Evolutionary conservation across 1,284 basidiomycete species (phyloP).

Genomic region (Ustilago shanxiensis): DNA sequence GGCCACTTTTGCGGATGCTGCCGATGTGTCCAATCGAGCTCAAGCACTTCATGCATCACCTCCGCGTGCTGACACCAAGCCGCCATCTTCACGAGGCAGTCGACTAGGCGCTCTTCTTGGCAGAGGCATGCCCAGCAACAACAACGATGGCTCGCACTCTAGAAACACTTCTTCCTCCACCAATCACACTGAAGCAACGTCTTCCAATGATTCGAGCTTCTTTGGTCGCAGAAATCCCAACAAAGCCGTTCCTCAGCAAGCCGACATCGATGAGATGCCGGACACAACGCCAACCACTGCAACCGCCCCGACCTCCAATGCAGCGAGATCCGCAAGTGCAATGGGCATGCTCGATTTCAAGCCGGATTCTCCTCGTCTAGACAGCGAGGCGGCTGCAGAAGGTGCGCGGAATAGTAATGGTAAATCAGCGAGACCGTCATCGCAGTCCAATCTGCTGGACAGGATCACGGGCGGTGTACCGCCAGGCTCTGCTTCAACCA

Average conservation of each 20-base stretch:
- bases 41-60: constrained; percentile 22
- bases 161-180: constrained; percentile 26
- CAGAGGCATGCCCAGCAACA: constrained; percentile 10
- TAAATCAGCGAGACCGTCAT: constrained; percentile 25
- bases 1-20: constrained; percentile 12
- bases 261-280: constrained; percentile 7
- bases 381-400: background rate
- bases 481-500: background rate
- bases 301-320: background rate
- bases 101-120: constrained; percentile 38
- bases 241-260: constrained; percentile 12
- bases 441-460: constrained; percentile 31
- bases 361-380: background rate
- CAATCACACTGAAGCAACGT: constrained; percentile 23
- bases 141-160: constrained; percentile 11
- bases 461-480: background rate
- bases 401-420: background rate
- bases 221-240: constrained; percentile 27
- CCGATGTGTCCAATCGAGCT: constrained; percentile 10
- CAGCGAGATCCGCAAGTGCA: constrained; percentile 19
- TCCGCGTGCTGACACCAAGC: constrained; percentile 8
- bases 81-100: constrained; percentile 27
- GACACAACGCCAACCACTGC: background rate
- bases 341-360: constrained; percentile 33
- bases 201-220: constrained; percentile 34